Evolutionary conservation across 1,139 yeast species (phyloP).

Genomic region (Saccharomyces hybrid): DNA sequence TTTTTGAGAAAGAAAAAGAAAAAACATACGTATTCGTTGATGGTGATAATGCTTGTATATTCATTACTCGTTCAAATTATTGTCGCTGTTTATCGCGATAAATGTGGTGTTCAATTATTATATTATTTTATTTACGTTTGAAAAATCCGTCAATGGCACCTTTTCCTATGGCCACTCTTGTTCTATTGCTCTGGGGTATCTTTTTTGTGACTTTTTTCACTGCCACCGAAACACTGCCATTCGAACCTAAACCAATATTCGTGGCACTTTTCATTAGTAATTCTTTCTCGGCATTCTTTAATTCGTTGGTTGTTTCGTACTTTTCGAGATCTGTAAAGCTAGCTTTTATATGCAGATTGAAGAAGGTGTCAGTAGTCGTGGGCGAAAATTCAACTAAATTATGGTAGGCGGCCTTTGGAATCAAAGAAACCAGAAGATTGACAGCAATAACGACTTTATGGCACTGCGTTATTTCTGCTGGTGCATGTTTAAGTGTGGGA

Average conservation of each 20-base stretch:
- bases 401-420: slow-evolving; percentile 23
- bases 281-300: slow-evolving; percentile 18
- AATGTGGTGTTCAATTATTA: not conserved
- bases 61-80: not conserved
- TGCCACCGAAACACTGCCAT: slow-evolving; percentile 3
- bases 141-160: slow-evolving; percentile 63
- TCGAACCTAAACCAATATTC: slow-evolving; percentile 15
- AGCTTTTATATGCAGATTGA: not conserved
- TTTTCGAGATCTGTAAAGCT: not conserved
- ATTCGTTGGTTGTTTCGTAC: slow-evolving; percentile 9
- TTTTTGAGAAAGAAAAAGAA: not conserved
- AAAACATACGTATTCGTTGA: not conserved
- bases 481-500: slow-evolving; percentile 17
- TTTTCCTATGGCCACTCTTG: slow-evolving; percentile 47
- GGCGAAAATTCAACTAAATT: slow-evolving; percentile 7
- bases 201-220: slow-evolving; percentile 11
- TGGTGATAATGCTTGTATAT: not conserved
- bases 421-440: slow-evolving; percentile 25
- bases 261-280: slow-evolving; percentile 24
- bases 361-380: not conserved
- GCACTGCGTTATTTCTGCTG: slow-evolving; percentile 16
- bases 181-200: slow-evolving; percentile 14
- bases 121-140: slow-evolving; percentile 24
- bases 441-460: slow-evolving; percentile 19
- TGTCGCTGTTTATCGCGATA: too few relatives aligned